Conservation (phyloP, 345 rosid genomes). For the Cardamine chenopodiifolia region DNA sequence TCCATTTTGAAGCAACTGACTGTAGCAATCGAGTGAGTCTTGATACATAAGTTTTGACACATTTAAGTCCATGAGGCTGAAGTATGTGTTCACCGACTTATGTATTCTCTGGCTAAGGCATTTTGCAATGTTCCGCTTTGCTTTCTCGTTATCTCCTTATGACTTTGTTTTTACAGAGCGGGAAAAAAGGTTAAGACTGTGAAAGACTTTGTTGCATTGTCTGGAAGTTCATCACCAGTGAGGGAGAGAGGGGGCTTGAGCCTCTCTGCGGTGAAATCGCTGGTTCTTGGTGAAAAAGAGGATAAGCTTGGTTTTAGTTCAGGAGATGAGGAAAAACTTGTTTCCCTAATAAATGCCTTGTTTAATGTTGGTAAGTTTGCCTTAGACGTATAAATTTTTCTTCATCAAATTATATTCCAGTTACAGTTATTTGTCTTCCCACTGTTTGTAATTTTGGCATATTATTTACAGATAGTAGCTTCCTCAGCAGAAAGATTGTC, state of each 20-base stretch:
- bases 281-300: slow-evolving; percentile 93
- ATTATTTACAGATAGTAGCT: slow-evolving; percentile 76
- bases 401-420: slow-evolving; percentile 25
- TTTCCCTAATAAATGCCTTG: slow-evolving; percentile 55
- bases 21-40: slow-evolving; percentile 78
- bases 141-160: slow-evolving; percentile 12
- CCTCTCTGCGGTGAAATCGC: slow-evolving; percentile 83
- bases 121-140: slow-evolving; percentile 10
- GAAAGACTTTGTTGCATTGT: slow-evolving; percentile 75
- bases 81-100: slow-evolving; percentile 1
- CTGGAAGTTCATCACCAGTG: slow-evolving; percentile 79
- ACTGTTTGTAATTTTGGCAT: slow-evolving; percentile 68
- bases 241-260: slow-evolving; percentile 82
- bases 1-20: slow-evolving; percentile 82
- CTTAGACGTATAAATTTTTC: neutral
- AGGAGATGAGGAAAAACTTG: slow-evolving; percentile 69
- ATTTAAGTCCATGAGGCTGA: neutral
- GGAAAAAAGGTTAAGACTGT: slow-evolving; percentile 71
- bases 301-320: slow-evolving; percentile 61
- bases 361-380: slow-evolving; percentile 68
- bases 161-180: slow-evolving; percentile 49
- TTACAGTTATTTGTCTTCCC: slow-evolving; percentile 61
- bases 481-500: slow-evolving; percentile 70
- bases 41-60: slow-evolving; percentile 11
- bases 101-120: slow-evolving; percentile 13